A percentile compares a stretch with the other conserved stretches of the same genome.
phyloP scores from a whole-genome alignment of 1,139 yeast species.

The Suhomyces anneliseae region DNA sequence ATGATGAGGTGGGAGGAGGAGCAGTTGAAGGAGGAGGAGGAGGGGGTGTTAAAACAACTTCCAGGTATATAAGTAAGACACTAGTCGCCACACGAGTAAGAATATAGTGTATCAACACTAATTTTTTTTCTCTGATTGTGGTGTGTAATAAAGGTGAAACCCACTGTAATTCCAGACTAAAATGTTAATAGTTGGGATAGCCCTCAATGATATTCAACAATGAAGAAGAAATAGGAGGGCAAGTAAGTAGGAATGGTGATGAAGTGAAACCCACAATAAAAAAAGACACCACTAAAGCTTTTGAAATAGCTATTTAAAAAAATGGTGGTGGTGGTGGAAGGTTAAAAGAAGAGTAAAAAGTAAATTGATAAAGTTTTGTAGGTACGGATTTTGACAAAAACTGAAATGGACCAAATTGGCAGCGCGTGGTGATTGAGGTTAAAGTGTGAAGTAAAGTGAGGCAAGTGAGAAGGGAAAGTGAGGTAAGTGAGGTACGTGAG shows the following conservation, averaged over 20 bases:
- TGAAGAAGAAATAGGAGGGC: no score
- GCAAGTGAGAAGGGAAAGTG: no score
- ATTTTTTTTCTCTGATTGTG: no score
- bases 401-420: slow-evolving; percentile 1
- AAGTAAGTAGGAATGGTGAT: not conserved
- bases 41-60: not conserved
- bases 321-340: no score
- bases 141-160: no score
- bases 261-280: not conserved
- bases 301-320: no score
- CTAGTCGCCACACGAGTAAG: no score
- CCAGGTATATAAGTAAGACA: not conserved
- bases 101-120: no score
- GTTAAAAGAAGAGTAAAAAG: not conserved
- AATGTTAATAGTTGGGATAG: not conserved
- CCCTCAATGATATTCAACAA: not conserved
- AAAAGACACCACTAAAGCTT: no score
- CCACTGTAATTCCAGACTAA: no score
- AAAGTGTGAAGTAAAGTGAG: no score
- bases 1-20: not conserved
- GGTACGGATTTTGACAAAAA: not conserved
- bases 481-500: no score
- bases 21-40: not conserved
- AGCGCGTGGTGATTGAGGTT: slow-evolving; percentile 6
- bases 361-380: not conserved